phyloP scores from a whole-genome alignment of 2,329 filamentous ascomycete genomes.

The Fonsecaea erecta region DNA sequence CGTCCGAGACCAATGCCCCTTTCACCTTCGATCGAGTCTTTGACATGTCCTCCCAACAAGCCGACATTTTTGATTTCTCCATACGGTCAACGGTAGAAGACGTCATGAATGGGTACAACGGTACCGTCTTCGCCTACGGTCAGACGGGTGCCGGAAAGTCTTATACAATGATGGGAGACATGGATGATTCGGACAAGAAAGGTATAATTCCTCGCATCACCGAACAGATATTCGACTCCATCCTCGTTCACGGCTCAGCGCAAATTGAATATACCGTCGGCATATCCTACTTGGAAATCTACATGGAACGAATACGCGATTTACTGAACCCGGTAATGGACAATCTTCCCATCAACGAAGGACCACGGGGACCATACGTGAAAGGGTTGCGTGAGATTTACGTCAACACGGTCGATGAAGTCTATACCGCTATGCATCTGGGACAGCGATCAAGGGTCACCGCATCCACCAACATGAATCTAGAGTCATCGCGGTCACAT shows the following conservation, averaged over 20 bases:
- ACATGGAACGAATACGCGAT: conserved; percentile 98
- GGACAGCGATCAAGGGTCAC: conserved; percentile 90
- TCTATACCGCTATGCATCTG: conserved; percentile 94
- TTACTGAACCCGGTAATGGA: conserved; percentile 90
- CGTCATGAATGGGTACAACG: conserved; percentile 98
- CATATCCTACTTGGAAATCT: conserved; percentile 99
- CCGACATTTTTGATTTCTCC: conserved; percentile 97
- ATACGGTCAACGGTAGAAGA: conserved; percentile 96
- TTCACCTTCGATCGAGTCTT: conserved; percentile 99
- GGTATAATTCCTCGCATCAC: conserved; percentile 97
- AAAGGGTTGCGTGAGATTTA: conserved; percentile 95
- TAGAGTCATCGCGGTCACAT: conserved; percentile 96
- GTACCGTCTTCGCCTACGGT: conserved; percentile 97
- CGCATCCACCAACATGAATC: conserved; percentile 98
- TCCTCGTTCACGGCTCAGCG: conserved; percentile 78
- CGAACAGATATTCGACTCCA: conserved; percentile 96
- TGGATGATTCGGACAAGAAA: conserved; percentile 83
- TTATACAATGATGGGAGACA: conserved; percentile 98
- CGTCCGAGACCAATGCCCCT: conserved; percentile 76
- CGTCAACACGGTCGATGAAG: conserved; percentile 91
- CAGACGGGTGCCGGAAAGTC: conserved; percentile 99
- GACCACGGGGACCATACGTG: conserved; percentile 95
- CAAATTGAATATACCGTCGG: conserved; percentile 99
- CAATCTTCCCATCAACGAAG: conserved; percentile 96
- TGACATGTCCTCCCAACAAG: conserved; percentile 86